Conservation (phyloP, 2,329 filamentous ascomycete species). For the Stenocarpella maydis region DNA sequence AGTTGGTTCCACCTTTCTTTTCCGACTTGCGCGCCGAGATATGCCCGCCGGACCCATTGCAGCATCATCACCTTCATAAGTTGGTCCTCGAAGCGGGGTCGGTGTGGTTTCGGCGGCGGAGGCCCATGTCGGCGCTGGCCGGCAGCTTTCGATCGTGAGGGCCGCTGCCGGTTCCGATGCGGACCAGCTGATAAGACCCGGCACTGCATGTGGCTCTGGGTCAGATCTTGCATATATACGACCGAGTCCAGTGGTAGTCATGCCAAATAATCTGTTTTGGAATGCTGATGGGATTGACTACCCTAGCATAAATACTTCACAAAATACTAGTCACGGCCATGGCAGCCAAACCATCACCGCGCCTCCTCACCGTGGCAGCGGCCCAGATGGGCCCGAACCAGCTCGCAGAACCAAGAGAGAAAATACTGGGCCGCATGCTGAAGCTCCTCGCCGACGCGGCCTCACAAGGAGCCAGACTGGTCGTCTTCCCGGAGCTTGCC, state of each 20-base stretch:
- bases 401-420: conserved; percentile 47
- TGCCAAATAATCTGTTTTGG: no score
- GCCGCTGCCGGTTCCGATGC: conserved; percentile 1
- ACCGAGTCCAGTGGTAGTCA: background rate
- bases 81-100: conserved; percentile 14
- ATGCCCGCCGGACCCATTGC: background rate
- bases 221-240: background rate
- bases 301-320: no score
- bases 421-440: conserved; percentile 58
- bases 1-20: background rate
- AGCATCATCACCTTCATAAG: background rate
- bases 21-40: background rate
- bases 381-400: conserved; percentile 62
- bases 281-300: no score
- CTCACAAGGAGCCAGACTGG: conserved; percentile 53
- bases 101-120: conserved; percentile 5
- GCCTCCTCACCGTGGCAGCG: conserved; percentile 52
- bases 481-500: conserved; percentile 63
- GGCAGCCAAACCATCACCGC: conserved; percentile 24
- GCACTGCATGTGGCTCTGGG: background rate
- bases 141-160: conserved; percentile 2
- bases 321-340: background rate
- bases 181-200: conserved; percentile 24
- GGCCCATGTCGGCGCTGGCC: background rate
- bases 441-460: conserved; percentile 56